A percentile compares a stretch with the other conserved stretches of the same genome.
These are phyloP conservation scores for Apiospora pterosperma DNA, from an alignment of 2,329 filamentous ascomycete genomes.

Conservation along the genomic window DNA sequence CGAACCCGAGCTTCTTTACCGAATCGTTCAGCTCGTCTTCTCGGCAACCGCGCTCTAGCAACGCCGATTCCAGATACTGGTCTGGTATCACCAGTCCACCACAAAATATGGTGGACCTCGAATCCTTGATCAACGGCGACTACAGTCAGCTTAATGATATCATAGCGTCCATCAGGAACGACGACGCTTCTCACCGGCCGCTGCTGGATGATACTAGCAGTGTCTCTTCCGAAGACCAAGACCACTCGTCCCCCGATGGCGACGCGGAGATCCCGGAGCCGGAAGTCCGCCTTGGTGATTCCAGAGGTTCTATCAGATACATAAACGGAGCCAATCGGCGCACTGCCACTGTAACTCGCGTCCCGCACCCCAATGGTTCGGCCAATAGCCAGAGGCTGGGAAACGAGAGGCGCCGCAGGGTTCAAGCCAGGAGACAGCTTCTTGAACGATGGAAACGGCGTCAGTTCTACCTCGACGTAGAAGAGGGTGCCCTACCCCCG, in stretches of 20 bases:
- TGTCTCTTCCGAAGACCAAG: not conserved
- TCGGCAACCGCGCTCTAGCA: slow-evolving; percentile 19
- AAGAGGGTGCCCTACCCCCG: slow-evolving; percentile 69
- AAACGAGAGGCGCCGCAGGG: slow-evolving; percentile 36
- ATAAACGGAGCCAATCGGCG: slow-evolving; percentile 39
- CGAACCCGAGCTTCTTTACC: slow-evolving; percentile 28
- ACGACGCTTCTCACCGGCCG: slow-evolving; percentile 9
- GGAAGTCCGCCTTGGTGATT: slow-evolving; percentile 15
- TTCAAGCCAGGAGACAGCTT: slow-evolving; percentile 47
- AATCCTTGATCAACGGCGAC: slow-evolving; percentile 25
- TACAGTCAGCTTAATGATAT: slow-evolving; percentile 27
- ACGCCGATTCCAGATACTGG: slow-evolving; percentile 24
- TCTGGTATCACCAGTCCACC: slow-evolving; percentile 29
- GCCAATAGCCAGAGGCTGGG: slow-evolving; percentile 32
- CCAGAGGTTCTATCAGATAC: slow-evolving; percentile 24
- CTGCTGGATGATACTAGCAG: not conserved
- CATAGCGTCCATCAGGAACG: slow-evolving; percentile 25
- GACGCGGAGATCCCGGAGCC: slow-evolving; percentile 9
- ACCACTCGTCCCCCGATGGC: slow-evolving; percentile 20
- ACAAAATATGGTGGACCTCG: slow-evolving; percentile 24
- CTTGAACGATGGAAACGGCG: slow-evolving; percentile 73
- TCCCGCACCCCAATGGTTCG: slow-evolving; percentile 30
- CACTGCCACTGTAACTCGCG: slow-evolving; percentile 18
- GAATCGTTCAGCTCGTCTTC: slow-evolving; percentile 28
- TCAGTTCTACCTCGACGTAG: slow-evolving; percentile 80